phyloP scores from a whole-genome alignment of 1,284 basidiomycete genomes.

The Wallemia mellicola region DNA sequence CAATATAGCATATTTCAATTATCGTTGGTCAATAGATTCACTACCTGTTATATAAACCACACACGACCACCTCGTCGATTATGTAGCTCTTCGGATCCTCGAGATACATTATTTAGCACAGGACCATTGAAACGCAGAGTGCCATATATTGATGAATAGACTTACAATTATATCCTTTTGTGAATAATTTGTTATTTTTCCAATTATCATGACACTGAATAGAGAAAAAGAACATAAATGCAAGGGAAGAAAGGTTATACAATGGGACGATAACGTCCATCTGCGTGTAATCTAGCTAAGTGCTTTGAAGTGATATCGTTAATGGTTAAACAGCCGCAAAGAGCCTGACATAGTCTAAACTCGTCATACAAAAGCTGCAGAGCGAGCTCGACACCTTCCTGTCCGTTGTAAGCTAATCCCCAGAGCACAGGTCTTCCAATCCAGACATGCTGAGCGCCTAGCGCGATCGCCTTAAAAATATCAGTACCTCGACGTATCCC shows the following conservation, averaged over 20 bases:
- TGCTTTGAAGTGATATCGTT: conserved; percentile 6
- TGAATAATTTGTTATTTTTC: too few relatives aligned
- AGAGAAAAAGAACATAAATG: too few relatives aligned
- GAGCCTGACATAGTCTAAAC: conserved; percentile 7
- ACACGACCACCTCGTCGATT: too few relatives aligned
- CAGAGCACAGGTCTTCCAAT: conserved; percentile 8
- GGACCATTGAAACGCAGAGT: too few relatives aligned
- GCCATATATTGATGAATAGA: too few relatives aligned
- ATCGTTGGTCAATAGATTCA: too few relatives aligned
- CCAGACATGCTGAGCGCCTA: conserved; percentile 11
- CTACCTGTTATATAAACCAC: too few relatives aligned
- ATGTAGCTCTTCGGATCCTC: too few relatives aligned
- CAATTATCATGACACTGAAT: too few relatives aligned
- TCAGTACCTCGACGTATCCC: conserved; percentile 11
- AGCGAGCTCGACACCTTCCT: conserved; percentile 6
- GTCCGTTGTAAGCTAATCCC: conserved; percentile 8
- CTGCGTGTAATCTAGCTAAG: conserved; percentile 4
- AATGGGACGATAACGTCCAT: conserved; percentile 2
- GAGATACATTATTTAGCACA: too few relatives aligned
- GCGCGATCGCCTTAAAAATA: conserved; percentile 12
- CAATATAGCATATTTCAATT: too few relatives aligned
- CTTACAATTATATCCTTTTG: too few relatives aligned
- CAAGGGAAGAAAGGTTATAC: background rate
- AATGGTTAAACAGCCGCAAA: conserved; percentile 6
- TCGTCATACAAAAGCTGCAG: conserved; percentile 8